A percentile compares a stretch with the other conserved stretches of the same genome.
Conservation (phyloP, 2,329 filamentous ascomycete genomes). For the Fusarium begoniae region DNA sequence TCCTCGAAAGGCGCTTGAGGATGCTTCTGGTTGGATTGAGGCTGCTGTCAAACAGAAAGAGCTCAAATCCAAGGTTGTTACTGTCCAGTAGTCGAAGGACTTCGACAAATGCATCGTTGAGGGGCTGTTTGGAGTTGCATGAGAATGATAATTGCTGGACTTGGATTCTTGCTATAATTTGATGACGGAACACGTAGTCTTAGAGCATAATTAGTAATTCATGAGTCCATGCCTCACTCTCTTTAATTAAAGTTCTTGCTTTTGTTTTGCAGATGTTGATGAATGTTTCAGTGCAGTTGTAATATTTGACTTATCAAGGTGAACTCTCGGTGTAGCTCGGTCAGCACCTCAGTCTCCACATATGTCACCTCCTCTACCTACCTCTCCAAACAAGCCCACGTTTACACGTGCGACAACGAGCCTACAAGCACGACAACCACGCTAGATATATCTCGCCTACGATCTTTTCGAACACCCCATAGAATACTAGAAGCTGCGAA, state of each 20-base stretch:
- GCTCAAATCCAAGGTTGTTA: conserved; percentile 57
- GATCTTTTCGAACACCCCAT: too few species aligned
- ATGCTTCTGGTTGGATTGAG: conserved; percentile 64
- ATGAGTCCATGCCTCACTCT: background rate
- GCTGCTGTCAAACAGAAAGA: conserved; percentile 61
- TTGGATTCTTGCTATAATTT: background rate
- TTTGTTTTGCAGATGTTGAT: background rate
- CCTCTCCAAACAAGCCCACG: conserved; percentile 26
- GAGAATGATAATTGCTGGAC: background rate
- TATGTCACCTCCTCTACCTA: conserved; percentile 10
- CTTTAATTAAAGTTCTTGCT: background rate
- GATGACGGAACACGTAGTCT: background rate
- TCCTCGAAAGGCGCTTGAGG: conserved; percentile 62
- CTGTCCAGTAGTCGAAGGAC: conserved; percentile 54
- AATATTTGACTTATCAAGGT: conserved; percentile 3
- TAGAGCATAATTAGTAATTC: background rate
- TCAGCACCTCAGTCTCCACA: conserved; percentile 41
- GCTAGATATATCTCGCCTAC: background rate
- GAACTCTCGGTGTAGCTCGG: conserved; percentile 36
- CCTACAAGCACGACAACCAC: background rate
- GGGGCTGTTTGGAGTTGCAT: background rate
- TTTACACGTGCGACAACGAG: conserved; percentile 33
- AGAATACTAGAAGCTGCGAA: background rate
- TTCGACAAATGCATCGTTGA: background rate
- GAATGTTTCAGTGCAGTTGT: background rate